Conservation (phyloP, 176 grass and related monocot species). For the Luzula sylvatica region DNA sequence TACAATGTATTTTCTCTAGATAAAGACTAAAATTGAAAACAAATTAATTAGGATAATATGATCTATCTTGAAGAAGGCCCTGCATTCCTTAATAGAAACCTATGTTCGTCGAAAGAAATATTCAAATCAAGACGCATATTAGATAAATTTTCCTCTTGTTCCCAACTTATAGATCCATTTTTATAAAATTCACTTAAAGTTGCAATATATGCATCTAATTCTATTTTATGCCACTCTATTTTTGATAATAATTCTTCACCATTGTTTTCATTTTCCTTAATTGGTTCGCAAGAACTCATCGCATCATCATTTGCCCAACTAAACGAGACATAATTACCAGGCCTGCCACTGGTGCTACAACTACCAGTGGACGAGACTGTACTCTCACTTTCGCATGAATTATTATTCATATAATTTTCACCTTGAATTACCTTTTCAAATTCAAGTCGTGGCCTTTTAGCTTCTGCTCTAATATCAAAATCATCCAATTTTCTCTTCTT, state of each 20-base stretch:
- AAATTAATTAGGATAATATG: neutral
- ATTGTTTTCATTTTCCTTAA: slow-evolving; percentile 11
- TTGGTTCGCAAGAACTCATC: slow-evolving; percentile 17
- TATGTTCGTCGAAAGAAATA: slow-evolving; percentile 62
- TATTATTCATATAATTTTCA: slow-evolving; percentile 10
- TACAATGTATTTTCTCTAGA: slow-evolving; percentile 3
- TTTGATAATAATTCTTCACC: slow-evolving; percentile 9
- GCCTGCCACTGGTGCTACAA: slow-evolving; percentile 27
- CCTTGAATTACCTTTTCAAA: slow-evolving; percentile 14
- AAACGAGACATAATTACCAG: slow-evolving; percentile 10
- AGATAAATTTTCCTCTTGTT: slow-evolving; percentile 44
- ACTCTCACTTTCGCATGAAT: slow-evolving; percentile 19
- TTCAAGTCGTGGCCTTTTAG: slow-evolving; percentile 8
- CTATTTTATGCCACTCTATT: slow-evolving; percentile 21
- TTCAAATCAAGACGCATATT: slow-evolving; percentile 50
- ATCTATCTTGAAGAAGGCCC: slow-evolving; percentile 14
- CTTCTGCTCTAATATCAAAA: neutral
- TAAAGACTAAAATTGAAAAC: slow-evolving; percentile 7
- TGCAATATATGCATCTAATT: slow-evolving; percentile 43
- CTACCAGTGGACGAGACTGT: slow-evolving; percentile 31
- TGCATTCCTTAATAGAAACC: slow-evolving; percentile 31
- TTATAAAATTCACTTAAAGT: slow-evolving; percentile 51
- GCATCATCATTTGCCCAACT: slow-evolving; percentile 16
- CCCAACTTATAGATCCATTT: slow-evolving; percentile 45
- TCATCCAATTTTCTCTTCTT: neutral